Conservation (phyloP, 257 asterid species). For the Solanum virginianum region DNA sequence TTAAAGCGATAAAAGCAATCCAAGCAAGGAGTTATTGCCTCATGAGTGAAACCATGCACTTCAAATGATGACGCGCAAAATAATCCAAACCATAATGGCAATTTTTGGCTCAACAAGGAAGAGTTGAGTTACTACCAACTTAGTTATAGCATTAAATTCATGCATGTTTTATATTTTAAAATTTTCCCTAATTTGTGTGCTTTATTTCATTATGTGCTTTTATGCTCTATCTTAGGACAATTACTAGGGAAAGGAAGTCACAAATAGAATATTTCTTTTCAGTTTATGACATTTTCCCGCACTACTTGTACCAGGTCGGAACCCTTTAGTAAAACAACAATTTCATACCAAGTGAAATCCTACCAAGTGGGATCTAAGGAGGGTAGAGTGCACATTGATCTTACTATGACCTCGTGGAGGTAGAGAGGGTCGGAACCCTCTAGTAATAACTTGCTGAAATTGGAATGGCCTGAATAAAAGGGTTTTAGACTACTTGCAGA, state of each 20-base stretch:
- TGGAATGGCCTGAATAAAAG: not conserved
- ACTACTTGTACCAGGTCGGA: not conserved
- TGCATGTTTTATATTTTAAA: not conserved
- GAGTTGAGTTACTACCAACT: not conserved
- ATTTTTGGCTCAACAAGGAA: not conserved
- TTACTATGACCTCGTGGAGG: no score
- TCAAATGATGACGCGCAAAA: not conserved
- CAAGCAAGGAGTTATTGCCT: not conserved
- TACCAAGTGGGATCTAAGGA: no score
- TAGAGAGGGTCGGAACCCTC: not conserved
- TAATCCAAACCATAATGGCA: not conserved
- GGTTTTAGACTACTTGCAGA: not conserved
- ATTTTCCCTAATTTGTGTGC: not conserved
- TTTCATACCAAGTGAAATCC: no score
- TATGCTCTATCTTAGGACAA: not conserved
- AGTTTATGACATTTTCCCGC: not conserved
- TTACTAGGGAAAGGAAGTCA: not conserved
- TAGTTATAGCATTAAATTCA: not conserved
- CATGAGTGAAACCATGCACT: not conserved
- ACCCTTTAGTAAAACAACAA: not conserved
- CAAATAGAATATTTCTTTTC: not conserved
- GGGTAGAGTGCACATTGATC: no score
- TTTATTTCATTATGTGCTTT: not conserved
- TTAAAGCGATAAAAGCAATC: not conserved
- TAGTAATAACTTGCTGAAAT: not conserved